Percentiles rank a stretch among this genome's conserved stretches.
These are phyloP conservation scores for Didymella arachidicola DNA, from an alignment of 2,329 filamentous ascomycete species.

Conservation along the genomic window DNA sequence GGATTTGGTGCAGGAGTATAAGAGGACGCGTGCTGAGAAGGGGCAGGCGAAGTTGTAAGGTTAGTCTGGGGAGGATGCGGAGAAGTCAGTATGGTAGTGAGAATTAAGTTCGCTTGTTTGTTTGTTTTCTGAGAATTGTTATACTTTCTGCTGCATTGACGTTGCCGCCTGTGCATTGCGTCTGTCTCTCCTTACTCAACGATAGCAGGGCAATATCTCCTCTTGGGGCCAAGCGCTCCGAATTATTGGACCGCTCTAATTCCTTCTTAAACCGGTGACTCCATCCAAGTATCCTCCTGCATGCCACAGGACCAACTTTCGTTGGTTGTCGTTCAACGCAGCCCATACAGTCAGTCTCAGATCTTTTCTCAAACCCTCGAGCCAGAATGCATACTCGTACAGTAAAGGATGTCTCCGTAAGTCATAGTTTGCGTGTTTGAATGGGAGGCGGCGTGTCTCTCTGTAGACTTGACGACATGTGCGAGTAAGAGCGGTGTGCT, in stretches of 20 bases:
- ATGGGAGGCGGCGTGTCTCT: background rate
- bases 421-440: background rate
- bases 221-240: too few species aligned
- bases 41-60: conserved; percentile 50
- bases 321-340: too few species aligned
- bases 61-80: background rate
- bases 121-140: background rate
- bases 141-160: background rate
- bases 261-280: too few species aligned
- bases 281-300: too few species aligned
- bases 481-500: background rate
- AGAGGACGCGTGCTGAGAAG: conserved; percentile 36
- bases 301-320: too few species aligned
- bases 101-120: background rate
- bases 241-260: too few species aligned
- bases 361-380: too few species aligned
- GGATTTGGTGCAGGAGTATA: conserved; percentile 68
- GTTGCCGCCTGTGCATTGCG: background rate
- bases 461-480: background rate
- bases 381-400: too few species aligned
- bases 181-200: background rate
- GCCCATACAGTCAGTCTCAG: background rate
- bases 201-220: background rate
- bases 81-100: background rate
- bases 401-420: too few species aligned